Evolutionary conservation across 345 rosid genomes (phyloP).

Genomic region (Aquilaria malaccensis): DNA sequence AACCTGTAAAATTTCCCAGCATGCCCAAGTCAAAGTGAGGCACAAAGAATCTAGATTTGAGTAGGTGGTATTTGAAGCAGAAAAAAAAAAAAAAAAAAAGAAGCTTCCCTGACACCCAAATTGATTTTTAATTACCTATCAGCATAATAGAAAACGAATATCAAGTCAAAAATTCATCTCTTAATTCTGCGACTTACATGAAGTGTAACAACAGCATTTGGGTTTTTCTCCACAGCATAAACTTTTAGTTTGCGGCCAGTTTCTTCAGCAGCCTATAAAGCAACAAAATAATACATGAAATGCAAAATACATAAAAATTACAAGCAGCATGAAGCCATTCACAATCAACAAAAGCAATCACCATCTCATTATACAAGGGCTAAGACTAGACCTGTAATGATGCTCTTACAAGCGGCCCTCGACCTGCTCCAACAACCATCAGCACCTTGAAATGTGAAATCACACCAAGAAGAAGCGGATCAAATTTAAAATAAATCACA

Average conservation of each 20-base stretch:
- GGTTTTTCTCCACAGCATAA: slow-evolving; percentile 96
- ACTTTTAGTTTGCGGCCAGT: slow-evolving; percentile 78
- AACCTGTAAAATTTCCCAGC: too few species aligned
- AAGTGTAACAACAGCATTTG: slow-evolving; percentile 96
- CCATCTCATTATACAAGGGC: slow-evolving; percentile 6
- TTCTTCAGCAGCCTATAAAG: slow-evolving; percentile 88
- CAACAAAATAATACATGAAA: slow-evolving; percentile 11
- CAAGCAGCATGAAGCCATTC: slow-evolving; percentile 3
- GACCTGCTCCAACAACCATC: slow-evolving; percentile 99
- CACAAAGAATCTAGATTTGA: too few species aligned
- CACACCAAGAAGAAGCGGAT: slow-evolving; percentile 2
- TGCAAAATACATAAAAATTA: slow-evolving; percentile 15
- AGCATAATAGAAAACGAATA: slow-evolving; percentile 4
- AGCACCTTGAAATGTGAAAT: slow-evolving; percentile 48
- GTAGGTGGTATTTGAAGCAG: neutral
- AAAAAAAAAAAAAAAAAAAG: neutral
- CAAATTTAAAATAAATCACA: slow-evolving; percentile 1
- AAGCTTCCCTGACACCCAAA: neutral
- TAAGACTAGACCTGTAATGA: slow-evolving; percentile 66
- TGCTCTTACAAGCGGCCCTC: slow-evolving; percentile 99
- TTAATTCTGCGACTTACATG: slow-evolving; percentile 51
- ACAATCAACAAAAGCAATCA: slow-evolving; percentile 2
- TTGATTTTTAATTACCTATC: neutral
- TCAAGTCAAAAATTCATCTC: neutral
- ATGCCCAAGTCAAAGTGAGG: too few species aligned